Conservation (phyloP, 2,329 filamentous ascomycete genomes). For the Verticillium nubilum region DNA sequence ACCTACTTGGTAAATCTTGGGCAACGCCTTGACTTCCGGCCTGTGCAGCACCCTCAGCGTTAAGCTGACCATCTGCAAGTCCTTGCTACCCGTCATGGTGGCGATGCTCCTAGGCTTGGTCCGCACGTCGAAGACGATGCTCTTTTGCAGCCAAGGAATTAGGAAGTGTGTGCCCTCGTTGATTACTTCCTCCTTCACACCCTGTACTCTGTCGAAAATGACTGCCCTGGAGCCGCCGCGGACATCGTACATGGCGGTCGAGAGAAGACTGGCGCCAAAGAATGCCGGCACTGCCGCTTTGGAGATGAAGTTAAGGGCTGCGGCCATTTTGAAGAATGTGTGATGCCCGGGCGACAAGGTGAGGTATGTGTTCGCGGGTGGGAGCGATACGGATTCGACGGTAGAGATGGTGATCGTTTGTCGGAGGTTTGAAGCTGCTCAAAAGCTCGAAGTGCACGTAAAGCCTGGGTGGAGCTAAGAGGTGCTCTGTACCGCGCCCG, state of each 20-base stretch:
- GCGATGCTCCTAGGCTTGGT: constrained; percentile 97
- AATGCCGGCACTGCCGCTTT: constrained; percentile 68
- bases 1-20: constrained; percentile 95
- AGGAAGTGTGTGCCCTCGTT: constrained; percentile 98
- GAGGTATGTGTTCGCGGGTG: not conserved
- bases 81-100: constrained; percentile 96
- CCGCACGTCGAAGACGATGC: constrained; percentile 92
- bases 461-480: not conserved
- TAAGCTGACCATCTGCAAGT: constrained; percentile 99
- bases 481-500: not conserved
- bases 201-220: constrained; percentile 91
- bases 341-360: constrained; percentile 8
- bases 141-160: constrained; percentile 90
- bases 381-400: not conserved
- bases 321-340: constrained; percentile 47
- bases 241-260: constrained; percentile 92
- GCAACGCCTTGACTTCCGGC: constrained; percentile 85
- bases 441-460: not conserved
- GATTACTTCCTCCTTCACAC: constrained; percentile 87
- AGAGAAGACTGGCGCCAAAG: constrained; percentile 59
- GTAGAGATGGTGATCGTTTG: not conserved
- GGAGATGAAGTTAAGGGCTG: constrained; percentile 57
- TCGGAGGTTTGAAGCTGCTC: not conserved
- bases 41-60: constrained; percentile 92
- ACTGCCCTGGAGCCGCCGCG: constrained; percentile 90